Evolutionary conservation across 176 grass and related monocot species (phyloP), one percentile per base, ranked within the genome.

Genomic region (Eragrostis nindensis): DNA sequence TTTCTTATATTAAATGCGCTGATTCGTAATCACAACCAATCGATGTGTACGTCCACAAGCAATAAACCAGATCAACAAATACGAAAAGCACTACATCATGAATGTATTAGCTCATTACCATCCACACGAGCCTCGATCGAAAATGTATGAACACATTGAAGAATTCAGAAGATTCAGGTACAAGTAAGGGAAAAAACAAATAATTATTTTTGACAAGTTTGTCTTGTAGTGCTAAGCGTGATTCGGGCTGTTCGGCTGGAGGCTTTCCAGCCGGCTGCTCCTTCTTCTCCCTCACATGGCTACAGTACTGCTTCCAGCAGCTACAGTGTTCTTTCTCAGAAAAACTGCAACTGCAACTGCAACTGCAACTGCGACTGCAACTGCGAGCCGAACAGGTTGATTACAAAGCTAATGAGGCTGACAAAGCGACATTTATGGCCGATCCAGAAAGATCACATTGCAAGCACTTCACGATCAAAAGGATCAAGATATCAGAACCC

Each of bases 401-500:
- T 49, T 62, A 62, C 4, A 83, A 71, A 56, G 27, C 25, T 52
- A 55, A 66, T 5, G 45, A 21, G 8, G 12, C 72, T 2, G 19
- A 38, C 10, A 1, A 55, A 47, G 21, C 26, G 54, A 52, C 71
- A 71, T 40, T 77, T 82, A 74, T 27, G 14, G 22, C 32, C 21
- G 45, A 56, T 41, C 65, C 45, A 64, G 47, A 30, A 27, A 60
- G 61, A 72, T 62, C 79, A 45, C 46, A 45, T 36, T 44, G 45
- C 2, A 27, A 66, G 45, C 59, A 56, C 46, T 73, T 36, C 12
- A 39, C 7, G n/a, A 30, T 14, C 36, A 45, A 36, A 79, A 86
- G 56, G 24, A 73, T 73, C 24, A 30, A 45, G 32, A 76, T 69
- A 62, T 42, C 76, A 61, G 52, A 69, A 49, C 68, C 29, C 62